Base-by-base conservation (phyloP, 2,329 filamentous ascomycete genomes). In the Diaporthe vaccinii region DNA sequence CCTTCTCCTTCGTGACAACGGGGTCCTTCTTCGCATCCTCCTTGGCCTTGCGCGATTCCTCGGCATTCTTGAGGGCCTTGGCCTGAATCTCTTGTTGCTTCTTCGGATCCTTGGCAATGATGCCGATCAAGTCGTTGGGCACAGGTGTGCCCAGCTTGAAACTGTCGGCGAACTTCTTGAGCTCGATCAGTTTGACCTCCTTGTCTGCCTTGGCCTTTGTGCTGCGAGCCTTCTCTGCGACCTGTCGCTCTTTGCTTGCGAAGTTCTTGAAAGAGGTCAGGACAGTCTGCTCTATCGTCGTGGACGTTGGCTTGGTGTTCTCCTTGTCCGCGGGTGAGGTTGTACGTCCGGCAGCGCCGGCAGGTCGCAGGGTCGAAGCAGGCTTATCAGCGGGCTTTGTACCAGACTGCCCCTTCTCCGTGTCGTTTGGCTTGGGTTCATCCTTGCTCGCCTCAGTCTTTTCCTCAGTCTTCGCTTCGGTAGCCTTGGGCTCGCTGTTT, bases 81-180 rank as follows among this genome's bases (percentile, higher is more conserved):
- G 95, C 93, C 81, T 98, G 93, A 77, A 99, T 98, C 81, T 96
- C 92, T 80, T 95, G 92, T 84, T 98, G 97, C 86, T 98, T 99
- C 61, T 88, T 90, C n/a, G 95, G 95, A 82, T 99, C 97, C 83
- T 98, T 99, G 75, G 97, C 96, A 76, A 99, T 93, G 78, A 99
- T 99, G 1, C 95, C 93, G 39, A 99, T 95, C 49, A 99, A 86
- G 83, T 99, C 97, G 70, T 91, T 92, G 1, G 97, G 97, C 15
- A 99, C 95, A 8, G 96, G 95, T 3, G 96, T 98, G 68, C 94
- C 93, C 25, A 99, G 90, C 85, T 98, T 98, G 88, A 99, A 99
- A 82, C 91, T 97, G 79, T 93, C 91, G 1, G 97, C 95, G 84
- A 99, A 99, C 81, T 96, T 98, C 88, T 97, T 97, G 75, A 99